A percentile compares a stretch with the other conserved stretches of the same genome.
phyloP scores from a whole-genome alignment of 2,329 filamentous ascomycete genomes.

The Phialophora verrucosa region DNA sequence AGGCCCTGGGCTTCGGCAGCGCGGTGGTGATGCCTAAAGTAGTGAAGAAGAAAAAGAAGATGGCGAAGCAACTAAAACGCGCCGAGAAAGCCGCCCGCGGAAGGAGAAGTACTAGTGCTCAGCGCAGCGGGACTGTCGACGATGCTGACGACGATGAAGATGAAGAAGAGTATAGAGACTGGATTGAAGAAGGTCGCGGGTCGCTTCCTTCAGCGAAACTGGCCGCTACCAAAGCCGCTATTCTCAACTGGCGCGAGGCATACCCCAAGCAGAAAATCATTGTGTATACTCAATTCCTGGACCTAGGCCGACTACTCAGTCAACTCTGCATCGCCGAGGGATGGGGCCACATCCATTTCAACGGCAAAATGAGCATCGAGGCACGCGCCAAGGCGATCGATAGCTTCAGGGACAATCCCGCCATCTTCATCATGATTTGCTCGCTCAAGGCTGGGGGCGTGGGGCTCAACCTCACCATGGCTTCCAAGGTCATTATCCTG shows the following conservation, averaged over 20 bases:
- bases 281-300: constrained; percentile 65
- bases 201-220: constrained; percentile 46
- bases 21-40: constrained; percentile 13
- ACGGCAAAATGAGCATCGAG: constrained; percentile 55
- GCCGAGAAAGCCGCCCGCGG: background rate
- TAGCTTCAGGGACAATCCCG: constrained; percentile 51
- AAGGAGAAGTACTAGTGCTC: background rate
- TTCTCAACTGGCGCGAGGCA: constrained; percentile 49
- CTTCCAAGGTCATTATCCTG: constrained; percentile 62
- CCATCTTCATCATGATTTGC: constrained; percentile 59
- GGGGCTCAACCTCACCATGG: constrained; percentile 66
- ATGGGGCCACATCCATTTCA: constrained; percentile 56
- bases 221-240: constrained; percentile 43
- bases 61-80: background rate
- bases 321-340: constrained; percentile 57
- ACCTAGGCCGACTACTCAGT: constrained; percentile 58
- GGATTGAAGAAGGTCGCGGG: constrained; percentile 34
- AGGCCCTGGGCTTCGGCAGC: constrained; percentile 29
- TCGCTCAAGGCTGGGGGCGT: constrained; percentile 63
- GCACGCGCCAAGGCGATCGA: constrained; percentile 55
- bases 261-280: constrained; percentile 61
- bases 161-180: constrained; percentile 26
- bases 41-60: constrained; percentile 17
- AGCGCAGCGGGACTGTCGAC: background rate
- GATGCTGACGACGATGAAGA: constrained; percentile 18